Base-by-base conservation (phyloP, 352 stramenopile genomes). In the Phytopythium boreale region DNA sequence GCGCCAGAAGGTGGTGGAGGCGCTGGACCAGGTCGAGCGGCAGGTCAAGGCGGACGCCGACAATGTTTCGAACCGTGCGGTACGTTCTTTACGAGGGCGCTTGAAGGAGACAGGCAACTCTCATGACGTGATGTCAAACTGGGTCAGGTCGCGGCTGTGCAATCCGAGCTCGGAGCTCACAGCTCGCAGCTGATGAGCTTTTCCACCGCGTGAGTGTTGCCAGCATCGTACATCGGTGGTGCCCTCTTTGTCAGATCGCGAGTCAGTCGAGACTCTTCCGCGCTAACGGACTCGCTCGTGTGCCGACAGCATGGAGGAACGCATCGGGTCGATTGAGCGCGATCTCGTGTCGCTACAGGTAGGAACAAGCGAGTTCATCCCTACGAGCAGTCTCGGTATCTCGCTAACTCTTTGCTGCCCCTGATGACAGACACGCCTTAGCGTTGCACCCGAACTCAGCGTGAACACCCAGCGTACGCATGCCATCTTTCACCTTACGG, bases 1-100 rank as follows among this genome's bases (percentile, higher is more conserved):
- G 76, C 69, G 71, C 12, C 62, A 65, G 4, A 79, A 69, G 44
- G 68, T 81, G 44, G 56, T 84, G 11, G 31, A 70, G 8, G 73
- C 76, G 17, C 61, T 84, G 1, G 62, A 69, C 12, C 68, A 79
- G 61, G 71, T 81, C 1, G 76, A 84, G 39, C 66, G 69, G 22
- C 80, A 80, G 43, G 59, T 84, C 4, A 66, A 72, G 0, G 62
- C 76, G 17, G 76, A 84, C 27, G 73, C 71, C 7, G 71, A 80
- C 31, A 17, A 0, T 12, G 31, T 24, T 22, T 46, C 47, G 59
- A 29, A 58, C 17, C 12, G 37, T 50, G 59, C 44, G 31, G 50
- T 43, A 24, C 44, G 19, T 61, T n/a, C n/a, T 31, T 7, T 6
- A 26, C 27, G 8, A 22, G 11, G 46, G 46, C 22, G 22, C n/a